phyloP scores from a whole-genome alignment of 768 basidiomycete genomes.

The Nevesoporus exiguus region DNA sequence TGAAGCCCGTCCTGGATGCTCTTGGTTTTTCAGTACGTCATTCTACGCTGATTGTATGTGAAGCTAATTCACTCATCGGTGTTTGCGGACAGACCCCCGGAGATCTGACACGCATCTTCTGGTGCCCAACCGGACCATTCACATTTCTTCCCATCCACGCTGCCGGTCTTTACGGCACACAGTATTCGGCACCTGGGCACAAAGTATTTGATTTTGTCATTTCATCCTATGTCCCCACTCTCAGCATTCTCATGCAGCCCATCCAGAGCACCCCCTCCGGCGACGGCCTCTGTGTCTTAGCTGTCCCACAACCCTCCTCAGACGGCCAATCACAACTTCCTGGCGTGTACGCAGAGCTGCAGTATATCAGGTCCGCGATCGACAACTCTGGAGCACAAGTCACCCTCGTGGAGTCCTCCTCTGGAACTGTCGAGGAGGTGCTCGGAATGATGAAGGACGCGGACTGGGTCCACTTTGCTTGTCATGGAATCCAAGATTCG shows the following conservation, averaged over 20 bases:
- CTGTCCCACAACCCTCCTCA: slow-evolving; percentile 15
- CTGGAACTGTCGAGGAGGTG: slow-evolving; percentile 15
- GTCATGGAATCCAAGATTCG: background rate
- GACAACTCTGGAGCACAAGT: background rate
- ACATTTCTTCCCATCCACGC: slow-evolving; percentile 3
- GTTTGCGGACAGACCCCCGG: background rate
- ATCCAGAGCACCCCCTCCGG: too few species aligned
- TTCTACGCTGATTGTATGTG: too few species aligned
- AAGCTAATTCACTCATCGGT: background rate
- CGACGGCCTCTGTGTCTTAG: background rate
- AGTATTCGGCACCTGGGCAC: background rate
- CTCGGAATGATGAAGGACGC: slow-evolving; percentile 1
- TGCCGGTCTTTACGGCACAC: background rate
- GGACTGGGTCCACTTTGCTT: slow-evolving; percentile 4
- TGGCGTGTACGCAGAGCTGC: slow-evolving; percentile 16
- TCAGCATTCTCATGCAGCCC: slow-evolving; percentile 10
- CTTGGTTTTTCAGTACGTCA: background rate
- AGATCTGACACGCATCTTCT: background rate
- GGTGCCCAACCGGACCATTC: slow-evolving; percentile 1
- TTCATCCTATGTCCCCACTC: background rate
- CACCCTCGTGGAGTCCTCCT: background rate
- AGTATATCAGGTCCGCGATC: slow-evolving; percentile 13
- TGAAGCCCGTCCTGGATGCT: slow-evolving; percentile 7
- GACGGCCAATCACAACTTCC: slow-evolving; percentile 13
- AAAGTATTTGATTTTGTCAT: slow-evolving; percentile 1